Evolutionary conservation across 352 stramenopile species (phyloP).

Genomic region (Globisporangium solare): DNA sequence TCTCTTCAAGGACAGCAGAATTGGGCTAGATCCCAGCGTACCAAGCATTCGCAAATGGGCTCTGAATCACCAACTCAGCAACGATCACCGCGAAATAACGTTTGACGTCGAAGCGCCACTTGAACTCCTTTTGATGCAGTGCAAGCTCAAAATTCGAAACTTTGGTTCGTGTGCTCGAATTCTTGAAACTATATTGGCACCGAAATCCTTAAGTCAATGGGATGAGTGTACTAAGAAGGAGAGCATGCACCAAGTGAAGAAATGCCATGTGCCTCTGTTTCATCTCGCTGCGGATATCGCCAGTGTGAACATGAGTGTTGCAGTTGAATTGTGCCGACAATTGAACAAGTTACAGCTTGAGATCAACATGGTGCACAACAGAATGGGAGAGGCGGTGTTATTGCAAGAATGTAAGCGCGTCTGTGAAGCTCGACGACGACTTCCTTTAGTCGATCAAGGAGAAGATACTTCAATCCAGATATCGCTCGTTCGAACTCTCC

Average conservation of each 20-base stretch:
- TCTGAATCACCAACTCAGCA: background rate
- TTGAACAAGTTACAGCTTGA: constrained; percentile 36
- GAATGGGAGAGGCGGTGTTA: constrained; percentile 37
- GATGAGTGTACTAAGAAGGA: background rate
- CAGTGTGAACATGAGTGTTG: constrained; percentile 37
- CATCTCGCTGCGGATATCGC: constrained; percentile 47
- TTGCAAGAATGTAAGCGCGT: constrained; percentile 59
- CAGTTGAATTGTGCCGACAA: constrained; percentile 43
- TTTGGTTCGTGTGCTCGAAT: constrained; percentile 18
- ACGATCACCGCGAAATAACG: background rate
- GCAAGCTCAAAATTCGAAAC: constrained; percentile 1
- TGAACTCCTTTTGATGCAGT: constrained; percentile 23
- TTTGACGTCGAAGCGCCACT: constrained; percentile 25
- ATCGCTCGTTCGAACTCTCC: constrained; percentile 34
- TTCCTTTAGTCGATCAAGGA: background rate
- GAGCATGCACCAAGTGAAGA: constrained; percentile 19
- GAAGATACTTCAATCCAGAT: constrained; percentile 19
- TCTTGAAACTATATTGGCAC: constrained; percentile 3
- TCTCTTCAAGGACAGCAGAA: constrained; percentile 1
- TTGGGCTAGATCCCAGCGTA: constrained; percentile 3
- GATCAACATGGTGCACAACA: constrained; percentile 40
- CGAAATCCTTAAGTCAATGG: background rate
- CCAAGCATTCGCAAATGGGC: constrained; percentile 4
- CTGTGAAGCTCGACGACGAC: constrained; percentile 13
- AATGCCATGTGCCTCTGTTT: constrained; percentile 24